These are phyloP conservation scores for Aspergillus homomorphus DNA, from an alignment of 495 filamentous ascomycete genomes.

Conservation along the genomic window DNA sequence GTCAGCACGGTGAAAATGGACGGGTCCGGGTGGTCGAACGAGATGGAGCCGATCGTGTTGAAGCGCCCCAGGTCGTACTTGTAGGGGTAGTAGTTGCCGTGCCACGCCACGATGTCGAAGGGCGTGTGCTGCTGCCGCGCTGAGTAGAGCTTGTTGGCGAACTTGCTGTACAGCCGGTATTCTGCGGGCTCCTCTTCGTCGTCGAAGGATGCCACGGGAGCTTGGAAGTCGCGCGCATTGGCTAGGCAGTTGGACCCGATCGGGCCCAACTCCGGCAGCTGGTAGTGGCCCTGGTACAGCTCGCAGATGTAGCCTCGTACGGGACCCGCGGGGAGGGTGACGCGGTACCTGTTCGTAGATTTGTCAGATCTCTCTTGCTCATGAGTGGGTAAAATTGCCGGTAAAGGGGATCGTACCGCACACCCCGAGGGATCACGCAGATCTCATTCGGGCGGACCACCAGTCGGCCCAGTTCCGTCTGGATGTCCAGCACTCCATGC, in stretches of 20 bases:
- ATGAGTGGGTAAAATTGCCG: not conserved
- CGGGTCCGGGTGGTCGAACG: slow-evolving; percentile 78
- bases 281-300: slow-evolving; percentile 80
- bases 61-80: slow-evolving; percentile 85
- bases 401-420: slow-evolving; percentile 36
- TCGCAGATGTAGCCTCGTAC: slow-evolving; percentile 84
- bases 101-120: slow-evolving; percentile 84
- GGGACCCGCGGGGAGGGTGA: slow-evolving; percentile 60
- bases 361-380: not conserved
- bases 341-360: slow-evolving; percentile 56
- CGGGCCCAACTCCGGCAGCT: slow-evolving; percentile 82
- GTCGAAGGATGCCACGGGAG: slow-evolving; percentile 72
- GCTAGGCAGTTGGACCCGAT: slow-evolving; percentile 87
- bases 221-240: slow-evolving; percentile 86
- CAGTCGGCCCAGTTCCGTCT: slow-evolving; percentile 78
- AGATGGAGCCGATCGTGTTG: slow-evolving; percentile 70
- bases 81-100: slow-evolving; percentile 73
- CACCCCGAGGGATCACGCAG: slow-evolving; percentile 79
- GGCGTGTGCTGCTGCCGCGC: slow-evolving; percentile 71
- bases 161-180: slow-evolving; percentile 71
- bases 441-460: slow-evolving; percentile 89
- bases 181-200: slow-evolving; percentile 47
- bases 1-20: slow-evolving; percentile 81
- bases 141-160: slow-evolving; percentile 73
- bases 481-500: slow-evolving; percentile 79